Evolutionary conservation across 305 asterid species (phyloP).

Genomic region (Fraxinus latifolia): DNA sequence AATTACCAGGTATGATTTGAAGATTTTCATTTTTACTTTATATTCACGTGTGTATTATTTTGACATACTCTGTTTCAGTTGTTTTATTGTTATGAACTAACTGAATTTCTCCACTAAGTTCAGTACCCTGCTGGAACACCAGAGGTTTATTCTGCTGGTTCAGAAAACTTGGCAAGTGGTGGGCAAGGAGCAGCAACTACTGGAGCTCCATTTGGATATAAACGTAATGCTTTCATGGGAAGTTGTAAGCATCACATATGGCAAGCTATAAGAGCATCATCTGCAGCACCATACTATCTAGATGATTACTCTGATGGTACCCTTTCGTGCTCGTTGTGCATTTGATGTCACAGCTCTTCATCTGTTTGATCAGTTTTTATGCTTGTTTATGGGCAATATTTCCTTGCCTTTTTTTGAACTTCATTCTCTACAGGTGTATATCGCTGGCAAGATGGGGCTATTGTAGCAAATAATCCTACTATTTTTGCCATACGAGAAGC

Average conservation of each 20-base stretch:
- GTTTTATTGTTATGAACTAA: constrained; percentile 12
- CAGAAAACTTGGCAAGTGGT: constrained; percentile 66
- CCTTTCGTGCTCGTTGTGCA: constrained; percentile 16
- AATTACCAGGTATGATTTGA: constrained; percentile 78
- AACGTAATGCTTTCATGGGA: constrained; percentile 86
- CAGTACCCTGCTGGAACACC: constrained; percentile 99
- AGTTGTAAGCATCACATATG: constrained; percentile 95
- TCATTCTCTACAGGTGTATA: constrained; percentile 47
- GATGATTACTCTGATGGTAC: constrained; percentile 98
- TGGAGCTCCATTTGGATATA: constrained; percentile 80
- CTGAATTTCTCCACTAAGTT: constrained; percentile 26
- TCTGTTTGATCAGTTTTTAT: constrained; percentile 5
- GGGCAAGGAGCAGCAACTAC: constrained; percentile 64
- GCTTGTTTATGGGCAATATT: constrained; percentile 14
- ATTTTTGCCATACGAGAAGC: constrained; percentile 93
- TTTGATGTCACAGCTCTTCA: constrained; percentile 3
- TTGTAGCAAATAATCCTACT: constrained; percentile 97
- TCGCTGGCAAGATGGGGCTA: constrained; percentile 99
- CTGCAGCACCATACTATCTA: constrained; percentile 98
- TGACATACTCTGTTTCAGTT: constrained; percentile 5
- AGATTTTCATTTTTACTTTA: not conserved
- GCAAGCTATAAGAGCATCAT: constrained; percentile 99
- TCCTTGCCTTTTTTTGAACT: not conserved
- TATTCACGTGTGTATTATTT: constrained; percentile 18
- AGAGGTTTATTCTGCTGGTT: constrained; percentile 58